Conservation (phyloP, 495 filamentous ascomycete species). For the Trichoderma asperelloides region DNA sequence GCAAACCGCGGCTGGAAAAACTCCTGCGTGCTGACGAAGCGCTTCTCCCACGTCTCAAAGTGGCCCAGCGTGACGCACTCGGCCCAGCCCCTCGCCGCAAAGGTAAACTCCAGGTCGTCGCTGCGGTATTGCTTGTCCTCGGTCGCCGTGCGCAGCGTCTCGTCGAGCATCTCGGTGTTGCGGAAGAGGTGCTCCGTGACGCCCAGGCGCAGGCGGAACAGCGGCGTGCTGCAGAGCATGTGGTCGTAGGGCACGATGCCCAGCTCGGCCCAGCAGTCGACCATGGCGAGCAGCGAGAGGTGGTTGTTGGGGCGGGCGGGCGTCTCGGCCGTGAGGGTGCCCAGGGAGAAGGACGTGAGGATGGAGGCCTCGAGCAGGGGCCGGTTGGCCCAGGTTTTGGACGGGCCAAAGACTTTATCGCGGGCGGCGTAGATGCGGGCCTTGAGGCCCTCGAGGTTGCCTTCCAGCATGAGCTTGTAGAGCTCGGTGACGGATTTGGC, state of each 20-base stretch:
- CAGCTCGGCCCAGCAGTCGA: slow-evolving; percentile 92
- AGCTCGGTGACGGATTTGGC: slow-evolving; percentile 86
- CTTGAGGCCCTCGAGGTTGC: slow-evolving; percentile 70
- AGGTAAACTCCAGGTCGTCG: slow-evolving; percentile 95
- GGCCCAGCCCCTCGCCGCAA: slow-evolving; percentile 90
- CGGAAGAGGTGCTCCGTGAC: slow-evolving; percentile 96
- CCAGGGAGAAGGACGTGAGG: slow-evolving; percentile 76
- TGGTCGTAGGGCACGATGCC: slow-evolving; percentile 95
- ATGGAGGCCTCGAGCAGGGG: slow-evolving; percentile 72
- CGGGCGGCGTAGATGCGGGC: slow-evolving; percentile 69
- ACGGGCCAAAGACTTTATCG: slow-evolving; percentile 62
- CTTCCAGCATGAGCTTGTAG: slow-evolving; percentile 91
- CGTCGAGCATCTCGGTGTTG: slow-evolving; percentile 72
- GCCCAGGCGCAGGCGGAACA: slow-evolving; percentile 96
- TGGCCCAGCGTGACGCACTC: slow-evolving; percentile 84
- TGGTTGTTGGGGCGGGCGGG: slow-evolving; percentile 71
- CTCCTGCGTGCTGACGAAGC: slow-evolving; percentile 77
- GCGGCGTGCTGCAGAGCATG: slow-evolving; percentile 97
- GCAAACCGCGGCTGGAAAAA: slow-evolving; percentile 88
- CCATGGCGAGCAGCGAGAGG: slow-evolving; percentile 89
- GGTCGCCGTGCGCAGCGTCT: slow-evolving; percentile 74
- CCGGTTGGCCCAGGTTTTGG: slow-evolving; percentile 38
- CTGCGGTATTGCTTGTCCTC: slow-evolving; percentile 79
- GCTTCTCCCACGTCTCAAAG: slow-evolving; percentile 80
- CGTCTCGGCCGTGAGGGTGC: slow-evolving; percentile 32